Percentiles rank a stretch among this genome's conserved stretches.
These are phyloP conservation scores for Skeletonema menzelii DNA, from an alignment of 108 stramenopile genomes.

Conservation along the genomic window DNA sequence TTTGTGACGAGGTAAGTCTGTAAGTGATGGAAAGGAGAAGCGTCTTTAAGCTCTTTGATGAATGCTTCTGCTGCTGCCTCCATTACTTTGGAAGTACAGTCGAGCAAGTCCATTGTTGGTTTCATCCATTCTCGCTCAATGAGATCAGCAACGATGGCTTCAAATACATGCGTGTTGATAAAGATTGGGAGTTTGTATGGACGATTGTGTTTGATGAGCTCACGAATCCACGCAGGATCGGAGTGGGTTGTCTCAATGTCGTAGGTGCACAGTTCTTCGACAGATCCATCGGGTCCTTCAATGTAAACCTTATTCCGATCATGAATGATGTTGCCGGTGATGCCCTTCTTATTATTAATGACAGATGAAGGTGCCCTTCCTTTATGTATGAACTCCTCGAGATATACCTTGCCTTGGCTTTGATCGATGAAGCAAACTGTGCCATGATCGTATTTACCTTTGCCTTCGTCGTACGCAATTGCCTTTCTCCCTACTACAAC, in stretches of 20 bases:
- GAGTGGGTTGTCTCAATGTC: slow-evolving; percentile 36
- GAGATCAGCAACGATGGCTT: slow-evolving; percentile 60
- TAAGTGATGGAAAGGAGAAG: slow-evolving; percentile 26
- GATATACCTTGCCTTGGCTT: slow-evolving; percentile 9
- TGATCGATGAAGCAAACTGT: slow-evolving; percentile 18
- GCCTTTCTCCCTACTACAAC: slow-evolving; percentile 18
- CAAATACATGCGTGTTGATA: slow-evolving; percentile 67
- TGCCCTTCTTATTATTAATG: neutral
- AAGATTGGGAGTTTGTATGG: slow-evolving; percentile 74
- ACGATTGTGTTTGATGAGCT: slow-evolving; percentile 54
- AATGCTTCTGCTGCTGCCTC: slow-evolving; percentile 25
- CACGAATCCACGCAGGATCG: slow-evolving; percentile 62
- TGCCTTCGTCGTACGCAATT: neutral
- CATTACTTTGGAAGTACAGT: slow-evolving; percentile 31
- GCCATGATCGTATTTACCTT: neutral
- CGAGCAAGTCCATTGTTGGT: slow-evolving; percentile 36
- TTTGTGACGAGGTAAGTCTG: slow-evolving; percentile 17
- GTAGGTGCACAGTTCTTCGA: slow-evolving; percentile 53
- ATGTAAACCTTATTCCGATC: slow-evolving; percentile 47
- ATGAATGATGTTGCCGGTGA: slow-evolving; percentile 12
- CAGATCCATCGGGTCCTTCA: slow-evolving; percentile 39
- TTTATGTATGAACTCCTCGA: neutral
- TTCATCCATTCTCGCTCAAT: slow-evolving; percentile 67
- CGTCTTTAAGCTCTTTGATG: slow-evolving; percentile 31
- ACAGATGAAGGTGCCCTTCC: neutral